Percentiles rank a stretch among this genome's conserved stretches.
These are phyloP conservation scores for Eremothecium gossypii DNA, from an alignment of 1,139 yeast species.

Conservation along the genomic window DNA sequence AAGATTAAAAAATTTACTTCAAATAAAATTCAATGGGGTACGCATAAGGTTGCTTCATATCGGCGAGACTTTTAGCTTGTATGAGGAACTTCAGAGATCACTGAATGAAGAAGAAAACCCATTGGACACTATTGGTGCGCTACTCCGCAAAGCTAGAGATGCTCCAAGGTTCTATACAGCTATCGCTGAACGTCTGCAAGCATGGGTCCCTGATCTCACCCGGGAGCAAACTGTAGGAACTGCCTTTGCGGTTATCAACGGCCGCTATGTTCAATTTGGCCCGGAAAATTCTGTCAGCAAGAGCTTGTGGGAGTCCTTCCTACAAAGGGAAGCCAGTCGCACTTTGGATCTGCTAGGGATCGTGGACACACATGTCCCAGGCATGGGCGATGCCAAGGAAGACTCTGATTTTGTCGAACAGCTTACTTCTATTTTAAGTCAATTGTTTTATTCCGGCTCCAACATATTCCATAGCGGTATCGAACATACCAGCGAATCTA, in stretches of 20 bases:
- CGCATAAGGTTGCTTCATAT: slow-evolving; percentile 23
- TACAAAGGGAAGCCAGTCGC: slow-evolving; percentile 46
- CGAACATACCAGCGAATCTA: slow-evolving; percentile 23
- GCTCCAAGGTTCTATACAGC: too few species aligned
- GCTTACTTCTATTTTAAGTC: slow-evolving; percentile 35
- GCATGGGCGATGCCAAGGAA: slow-evolving; percentile 11
- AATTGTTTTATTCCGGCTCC: slow-evolving; percentile 35
- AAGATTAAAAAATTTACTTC: slow-evolving; percentile 15
- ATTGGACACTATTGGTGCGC: not conserved
- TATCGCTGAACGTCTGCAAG: slow-evolving; percentile 4
- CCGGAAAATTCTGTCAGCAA: slow-evolving; percentile 17
- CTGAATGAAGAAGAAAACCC: slow-evolving; percentile 5
- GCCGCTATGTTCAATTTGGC: slow-evolving; percentile 25
- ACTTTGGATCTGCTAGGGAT: slow-evolving; percentile 39
- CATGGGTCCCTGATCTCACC: slow-evolving; percentile 24
- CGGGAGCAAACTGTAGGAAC: slow-evolving; percentile 6
- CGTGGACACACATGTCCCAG: slow-evolving; percentile 16
- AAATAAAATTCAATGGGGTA: slow-evolving; percentile 21
- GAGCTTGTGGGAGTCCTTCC: slow-evolving; percentile 40
- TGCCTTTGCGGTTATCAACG: slow-evolving; percentile 24
- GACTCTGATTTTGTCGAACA: slow-evolving; percentile 32
- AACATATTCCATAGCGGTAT: slow-evolving; percentile 35
- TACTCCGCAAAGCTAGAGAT: slow-evolving; percentile 1
- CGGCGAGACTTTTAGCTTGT: slow-evolving; percentile 14
- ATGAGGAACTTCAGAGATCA: slow-evolving; percentile 10